Evolutionary conservation across 2,329 filamentous ascomycete species (phyloP).

Genomic region (Mollisiaceae sp.): DNA sequence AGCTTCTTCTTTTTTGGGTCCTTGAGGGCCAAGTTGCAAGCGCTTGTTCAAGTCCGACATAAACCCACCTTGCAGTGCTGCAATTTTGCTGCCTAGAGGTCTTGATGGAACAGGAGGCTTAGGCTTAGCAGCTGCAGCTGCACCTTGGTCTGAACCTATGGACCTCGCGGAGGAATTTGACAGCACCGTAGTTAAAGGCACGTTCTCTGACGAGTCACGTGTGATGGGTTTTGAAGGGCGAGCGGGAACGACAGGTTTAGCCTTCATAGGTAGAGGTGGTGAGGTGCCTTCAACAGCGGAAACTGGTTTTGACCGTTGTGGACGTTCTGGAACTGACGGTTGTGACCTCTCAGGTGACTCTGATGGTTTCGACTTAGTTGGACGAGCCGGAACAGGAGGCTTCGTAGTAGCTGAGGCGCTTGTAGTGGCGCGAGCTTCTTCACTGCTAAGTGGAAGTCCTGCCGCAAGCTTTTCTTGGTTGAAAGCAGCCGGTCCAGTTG

Average conservation of each 20-base stretch:
- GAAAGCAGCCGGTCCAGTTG: conserved; percentile 38
- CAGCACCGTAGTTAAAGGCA: conserved; percentile 34
- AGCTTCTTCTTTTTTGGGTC: conserved; percentile 74
- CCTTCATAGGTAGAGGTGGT: conserved; percentile 53
- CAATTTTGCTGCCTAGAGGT: conserved; percentile 84
- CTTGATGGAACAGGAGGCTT: conserved; percentile 85
- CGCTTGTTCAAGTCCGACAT: conserved; percentile 92
- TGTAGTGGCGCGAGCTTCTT: conserved; percentile 35
- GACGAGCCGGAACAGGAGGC: conserved; percentile 65
- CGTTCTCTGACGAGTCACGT: conserved; percentile 45
- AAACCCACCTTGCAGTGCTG: conserved; percentile 87
- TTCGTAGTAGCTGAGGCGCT: conserved; percentile 53
- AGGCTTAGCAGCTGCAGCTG: conserved; percentile 61
- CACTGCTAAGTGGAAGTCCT: conserved; percentile 28
- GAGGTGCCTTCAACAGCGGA: conserved; percentile 25
- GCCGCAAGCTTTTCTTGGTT: conserved; percentile 39
- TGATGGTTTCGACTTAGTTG: conserved; percentile 45
- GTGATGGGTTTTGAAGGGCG: conserved; percentile 63
- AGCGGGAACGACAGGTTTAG: conserved; percentile 65
- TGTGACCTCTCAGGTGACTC: conserved; percentile 41
- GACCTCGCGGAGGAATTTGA: conserved; percentile 42
- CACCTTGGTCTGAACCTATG: conserved; percentile 47
- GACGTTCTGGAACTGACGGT: conserved; percentile 37
- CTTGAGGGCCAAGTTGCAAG: conserved; percentile 83
- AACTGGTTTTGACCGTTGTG: conserved; percentile 25